These are phyloP conservation scores for Paratrimastix pyriformis DNA, from an alignment of 78 protist genomes.

Conservation along the genomic window DNA sequence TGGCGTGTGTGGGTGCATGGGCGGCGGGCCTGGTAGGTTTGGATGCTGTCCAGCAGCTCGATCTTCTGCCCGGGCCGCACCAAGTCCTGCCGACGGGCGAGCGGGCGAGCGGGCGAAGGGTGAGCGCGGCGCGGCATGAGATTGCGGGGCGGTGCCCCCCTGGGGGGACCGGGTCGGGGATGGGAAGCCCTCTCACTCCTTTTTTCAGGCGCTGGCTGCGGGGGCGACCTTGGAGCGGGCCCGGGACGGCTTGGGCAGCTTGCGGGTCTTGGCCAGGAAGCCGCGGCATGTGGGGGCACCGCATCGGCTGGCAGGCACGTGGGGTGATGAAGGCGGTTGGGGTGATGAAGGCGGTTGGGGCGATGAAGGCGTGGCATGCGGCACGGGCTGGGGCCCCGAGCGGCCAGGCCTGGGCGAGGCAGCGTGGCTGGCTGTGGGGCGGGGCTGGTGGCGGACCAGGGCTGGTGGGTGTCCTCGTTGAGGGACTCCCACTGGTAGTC, in stretches of 20 bases:
- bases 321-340: not conserved
- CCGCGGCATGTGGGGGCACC: too few species aligned
- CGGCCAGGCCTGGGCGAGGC: not conserved
- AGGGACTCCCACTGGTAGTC: constrained; percentile 67
- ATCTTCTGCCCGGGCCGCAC: not conserved
- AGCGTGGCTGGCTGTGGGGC: not conserved
- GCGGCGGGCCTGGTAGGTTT: not conserved
- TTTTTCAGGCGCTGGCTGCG: too few species aligned
- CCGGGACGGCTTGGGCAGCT: too few species aligned
- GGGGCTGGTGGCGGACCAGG: not conserved
- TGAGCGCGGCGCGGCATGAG: not conserved
- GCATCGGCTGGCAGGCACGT: not conserved
- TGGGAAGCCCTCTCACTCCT: too few species aligned
- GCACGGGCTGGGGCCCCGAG: not conserved
- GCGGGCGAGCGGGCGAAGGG: not conserved
- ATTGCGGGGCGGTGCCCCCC: not conserved
- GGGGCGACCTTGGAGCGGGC: too few species aligned
- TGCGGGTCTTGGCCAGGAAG: too few species aligned
- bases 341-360: not conserved
- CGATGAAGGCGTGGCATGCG: not conserved
- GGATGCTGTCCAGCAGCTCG: not conserved
- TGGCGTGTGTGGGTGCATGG: not conserved
- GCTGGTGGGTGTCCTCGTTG: constrained; percentile 32
- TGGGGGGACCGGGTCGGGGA: not conserved
- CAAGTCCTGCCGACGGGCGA: not conserved